These are phyloP conservation scores for Sphagnum fallax DNA, from an alignment of 228 moss, liverwort and hornwort species.

Conservation along the genomic window DNA sequence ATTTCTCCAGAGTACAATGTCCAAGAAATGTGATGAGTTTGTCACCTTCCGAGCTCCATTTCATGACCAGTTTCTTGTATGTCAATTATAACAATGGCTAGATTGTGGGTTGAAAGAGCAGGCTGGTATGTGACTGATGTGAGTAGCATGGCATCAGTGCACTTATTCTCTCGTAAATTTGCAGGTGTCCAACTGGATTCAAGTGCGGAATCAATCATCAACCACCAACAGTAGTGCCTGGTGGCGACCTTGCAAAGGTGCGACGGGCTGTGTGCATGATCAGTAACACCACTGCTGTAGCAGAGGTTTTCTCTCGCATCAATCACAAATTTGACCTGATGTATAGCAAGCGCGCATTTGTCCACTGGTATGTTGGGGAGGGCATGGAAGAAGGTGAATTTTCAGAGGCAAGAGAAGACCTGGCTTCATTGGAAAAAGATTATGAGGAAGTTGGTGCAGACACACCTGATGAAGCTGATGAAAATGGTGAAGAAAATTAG, in stretches of 20 bases:
- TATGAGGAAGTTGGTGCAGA: conserved; percentile 7
- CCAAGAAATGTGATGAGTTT: background rate
- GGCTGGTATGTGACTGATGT: no score
- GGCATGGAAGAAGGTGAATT: conserved; percentile 8
- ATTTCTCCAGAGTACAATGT: background rate
- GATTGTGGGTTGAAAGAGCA: no score
- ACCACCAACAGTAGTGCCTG: conserved; percentile 4
- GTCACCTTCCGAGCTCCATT: no score
- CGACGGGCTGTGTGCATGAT: conserved; percentile 6
- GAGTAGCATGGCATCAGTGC: no score
- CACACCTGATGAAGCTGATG: conserved; percentile 3
- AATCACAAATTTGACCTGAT: conserved; percentile 5
- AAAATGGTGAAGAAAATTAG: background rate
- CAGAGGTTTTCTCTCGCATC: conserved; percentile 5
- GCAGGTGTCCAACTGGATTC: conserved; percentile 6
- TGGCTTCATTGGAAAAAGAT: conserved; percentile 5
- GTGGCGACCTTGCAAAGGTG: conserved; percentile 4
- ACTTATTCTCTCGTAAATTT: background rate
- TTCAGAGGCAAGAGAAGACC: conserved; percentile 5
- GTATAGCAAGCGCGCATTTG: conserved; percentile 6
- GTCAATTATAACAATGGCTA: background rate
- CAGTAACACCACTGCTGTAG: conserved; percentile 5
- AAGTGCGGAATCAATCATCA: conserved; percentile 6
- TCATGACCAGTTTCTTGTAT: background rate
- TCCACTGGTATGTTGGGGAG: conserved; percentile 5